These are phyloP conservation scores for Candida neerlandica DNA, from an alignment of 1,139 yeast species.

Conservation along the genomic window DNA sequence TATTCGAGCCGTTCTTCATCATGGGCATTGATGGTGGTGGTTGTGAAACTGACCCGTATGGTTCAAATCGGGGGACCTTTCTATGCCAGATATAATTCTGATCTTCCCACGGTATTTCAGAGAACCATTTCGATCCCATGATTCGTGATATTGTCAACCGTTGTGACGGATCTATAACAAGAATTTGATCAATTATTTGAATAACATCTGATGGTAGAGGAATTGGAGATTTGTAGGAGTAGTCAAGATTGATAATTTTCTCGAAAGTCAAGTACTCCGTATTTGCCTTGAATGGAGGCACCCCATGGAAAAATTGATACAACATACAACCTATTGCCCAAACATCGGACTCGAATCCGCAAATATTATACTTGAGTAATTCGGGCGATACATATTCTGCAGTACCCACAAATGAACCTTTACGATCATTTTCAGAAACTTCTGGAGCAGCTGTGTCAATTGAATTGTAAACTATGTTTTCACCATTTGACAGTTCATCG, in stretches of 20 bases:
- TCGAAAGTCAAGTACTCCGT: conserved; percentile 95
- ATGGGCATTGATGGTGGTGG: conserved; percentile 30
- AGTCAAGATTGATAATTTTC: conserved; percentile 83
- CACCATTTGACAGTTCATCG: conserved; percentile 33
- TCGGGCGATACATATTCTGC: conserved; percentile 90
- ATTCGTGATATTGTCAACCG: conserved; percentile 40
- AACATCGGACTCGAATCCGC: conserved; percentile 86
- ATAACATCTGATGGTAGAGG: conserved; percentile 63
- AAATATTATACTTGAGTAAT: conserved; percentile 74
- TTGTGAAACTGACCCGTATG: conserved; percentile 51
- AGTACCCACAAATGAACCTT: conserved; percentile 70
- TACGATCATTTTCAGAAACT: conserved; percentile 40
- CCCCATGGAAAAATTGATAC: conserved; percentile 91
- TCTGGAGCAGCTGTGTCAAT: conserved; percentile 20
- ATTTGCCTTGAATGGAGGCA: conserved; percentile 95
- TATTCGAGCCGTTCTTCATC: conserved; percentile 40
- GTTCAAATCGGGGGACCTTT: conserved; percentile 51
- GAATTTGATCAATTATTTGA: conserved; percentile 68
- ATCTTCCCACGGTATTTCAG: conserved; percentile 46
- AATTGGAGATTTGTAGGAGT: conserved; percentile 75
- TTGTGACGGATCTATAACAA: conserved; percentile 49
- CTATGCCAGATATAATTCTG: conserved; percentile 45
- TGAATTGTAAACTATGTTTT: conserved; percentile 39
- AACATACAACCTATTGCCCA: conserved; percentile 98
- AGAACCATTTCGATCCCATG: conserved; percentile 42